These are phyloP conservation scores for Pharus latifolius DNA, from an alignment of 176 grass and related monocot genomes.

Conservation along the genomic window DNA sequence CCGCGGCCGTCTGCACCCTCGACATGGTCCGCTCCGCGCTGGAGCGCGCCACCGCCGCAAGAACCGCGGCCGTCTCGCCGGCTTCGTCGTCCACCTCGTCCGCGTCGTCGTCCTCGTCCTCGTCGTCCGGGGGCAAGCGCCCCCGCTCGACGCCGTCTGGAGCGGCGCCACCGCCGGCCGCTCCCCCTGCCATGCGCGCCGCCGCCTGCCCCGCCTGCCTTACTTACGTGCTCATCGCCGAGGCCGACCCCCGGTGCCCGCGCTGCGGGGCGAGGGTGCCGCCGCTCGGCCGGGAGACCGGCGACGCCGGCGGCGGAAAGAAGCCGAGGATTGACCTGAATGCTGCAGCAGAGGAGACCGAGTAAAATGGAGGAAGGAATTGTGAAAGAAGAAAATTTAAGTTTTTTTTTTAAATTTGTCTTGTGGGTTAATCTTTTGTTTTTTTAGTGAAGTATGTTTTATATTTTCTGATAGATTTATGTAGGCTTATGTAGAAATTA, in stretches of 20 bases:
- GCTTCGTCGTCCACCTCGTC: neutral
- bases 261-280: constrained; percentile 41
- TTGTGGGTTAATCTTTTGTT: too few species aligned
- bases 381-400: neutral
- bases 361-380: constrained; percentile 7
- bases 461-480: neutral
- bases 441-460: neutral
- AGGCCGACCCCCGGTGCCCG: constrained; percentile 39
- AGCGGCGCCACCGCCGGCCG: neutral
- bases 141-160: neutral
- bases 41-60: constrained; percentile 15
- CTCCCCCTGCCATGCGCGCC: constrained; percentile 10
- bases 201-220: constrained; percentile 60
- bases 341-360: constrained; percentile 28
- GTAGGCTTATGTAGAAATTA: neutral
- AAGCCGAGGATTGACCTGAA: constrained; percentile 54
- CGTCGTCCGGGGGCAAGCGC: constrained; percentile 34
- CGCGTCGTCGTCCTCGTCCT: constrained; percentile 25
- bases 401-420: neutral
- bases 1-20: constrained; percentile 36
- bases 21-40: constrained; percentile 49
- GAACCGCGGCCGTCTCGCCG: neutral
- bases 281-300: neutral
- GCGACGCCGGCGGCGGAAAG: constrained; percentile 10
- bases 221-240: constrained; percentile 56